These are phyloP conservation scores for Candida adriatica DNA, from an alignment of 805 yeast species.

Conservation along the genomic window DNA sequence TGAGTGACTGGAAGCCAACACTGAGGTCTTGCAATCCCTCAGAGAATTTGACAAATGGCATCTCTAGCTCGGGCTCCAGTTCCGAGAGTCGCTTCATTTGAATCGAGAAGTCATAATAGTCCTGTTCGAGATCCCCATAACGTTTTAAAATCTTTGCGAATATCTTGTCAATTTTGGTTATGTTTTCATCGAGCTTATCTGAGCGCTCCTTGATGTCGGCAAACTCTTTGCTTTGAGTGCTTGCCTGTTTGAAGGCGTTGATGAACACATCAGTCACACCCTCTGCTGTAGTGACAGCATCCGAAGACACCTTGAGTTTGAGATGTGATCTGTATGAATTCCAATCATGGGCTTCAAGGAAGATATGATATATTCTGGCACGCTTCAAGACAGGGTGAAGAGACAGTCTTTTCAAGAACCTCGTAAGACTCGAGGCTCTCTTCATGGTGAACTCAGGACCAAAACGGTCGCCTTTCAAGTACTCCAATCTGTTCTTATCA, in stretches of 20 bases:
- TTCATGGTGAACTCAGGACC: conserved; percentile 77
- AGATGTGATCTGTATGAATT: conserved; percentile 54
- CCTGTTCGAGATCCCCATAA: conserved; percentile 66
- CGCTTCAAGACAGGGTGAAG: conserved; percentile 66
- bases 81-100: conserved; percentile 65
- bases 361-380: conserved; percentile 63
- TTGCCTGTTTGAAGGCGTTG: conserved; percentile 84
- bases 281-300: conserved; percentile 35
- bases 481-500: conserved; percentile 84
- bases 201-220: conserved; percentile 76
- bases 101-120: conserved; percentile 61
- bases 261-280: conserved; percentile 85
- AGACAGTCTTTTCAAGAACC: conserved; percentile 68
- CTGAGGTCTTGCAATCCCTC: conserved; percentile 40
- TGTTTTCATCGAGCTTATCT: conserved; percentile 78
- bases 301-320: conserved; percentile 26
- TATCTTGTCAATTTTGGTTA: conserved; percentile 70
- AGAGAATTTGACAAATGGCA: conserved; percentile 36
- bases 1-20: conserved; percentile 35
- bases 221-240: conserved; percentile 66
- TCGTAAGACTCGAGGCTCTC: conserved; percentile 70
- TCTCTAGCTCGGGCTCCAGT: conserved; percentile 38
- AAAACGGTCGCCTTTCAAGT: conserved; percentile 90
- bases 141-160: conserved; percentile 66
- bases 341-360: conserved; percentile 74